Conservation (phyloP, 805 yeast species). For the Suhomyces prunicola region DNA sequence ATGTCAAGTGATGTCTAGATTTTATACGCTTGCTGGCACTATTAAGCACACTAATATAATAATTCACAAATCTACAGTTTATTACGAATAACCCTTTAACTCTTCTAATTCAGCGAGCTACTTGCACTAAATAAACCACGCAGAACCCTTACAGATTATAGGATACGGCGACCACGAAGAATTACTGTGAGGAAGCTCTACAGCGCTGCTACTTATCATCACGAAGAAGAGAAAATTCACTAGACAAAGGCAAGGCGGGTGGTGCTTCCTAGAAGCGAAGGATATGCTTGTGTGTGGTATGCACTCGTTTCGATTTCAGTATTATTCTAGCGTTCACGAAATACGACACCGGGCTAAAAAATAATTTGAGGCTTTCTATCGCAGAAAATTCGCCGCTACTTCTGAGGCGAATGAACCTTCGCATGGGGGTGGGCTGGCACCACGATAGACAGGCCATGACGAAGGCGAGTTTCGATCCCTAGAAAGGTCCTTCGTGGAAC, state of each 20-base stretch:
- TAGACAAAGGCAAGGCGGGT: neutral
- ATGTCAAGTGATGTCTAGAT: neutral
- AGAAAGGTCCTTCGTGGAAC: neutral
- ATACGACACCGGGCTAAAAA: neutral
- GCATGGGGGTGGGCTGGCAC: neutral
- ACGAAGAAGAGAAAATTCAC: neutral
- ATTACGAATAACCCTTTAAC: neutral
- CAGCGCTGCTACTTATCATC: neutral
- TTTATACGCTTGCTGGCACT: neutral
- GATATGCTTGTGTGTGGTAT: neutral
- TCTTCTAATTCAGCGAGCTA: neutral
- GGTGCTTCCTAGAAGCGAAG: neutral
- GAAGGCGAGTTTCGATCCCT: neutral
- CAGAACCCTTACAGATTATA: neutral
- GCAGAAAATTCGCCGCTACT: neutral
- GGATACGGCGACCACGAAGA: neutral
- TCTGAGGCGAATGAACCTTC: neutral
- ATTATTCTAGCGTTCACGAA: neutral
- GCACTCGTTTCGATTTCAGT: neutral
- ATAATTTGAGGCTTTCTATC: neutral
- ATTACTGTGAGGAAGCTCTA: neutral
- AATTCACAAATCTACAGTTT: neutral
- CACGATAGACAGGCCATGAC: neutral
- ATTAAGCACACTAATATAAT: neutral
- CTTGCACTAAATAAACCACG: neutral